Base-by-base conservation (phyloP, 169 alveolate species). In the Miamiensis avidus region DNA sequence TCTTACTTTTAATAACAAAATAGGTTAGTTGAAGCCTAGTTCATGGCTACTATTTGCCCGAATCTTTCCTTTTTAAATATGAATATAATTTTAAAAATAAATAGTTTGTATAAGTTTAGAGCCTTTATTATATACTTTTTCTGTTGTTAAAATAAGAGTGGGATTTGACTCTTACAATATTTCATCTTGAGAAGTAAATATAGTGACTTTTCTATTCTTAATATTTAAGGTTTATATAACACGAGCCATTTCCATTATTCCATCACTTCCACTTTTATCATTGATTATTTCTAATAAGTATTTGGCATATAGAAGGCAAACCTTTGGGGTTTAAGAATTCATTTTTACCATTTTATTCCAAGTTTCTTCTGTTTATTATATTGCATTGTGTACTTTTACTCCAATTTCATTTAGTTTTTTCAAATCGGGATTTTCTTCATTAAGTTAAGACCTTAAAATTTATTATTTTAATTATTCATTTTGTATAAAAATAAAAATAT, bases 361-460 rank as follows among this genome's bases (percentile, higher is more conserved):
- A 34, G 77, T 79, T 30, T 74, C n/a, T 29, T 88, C 94, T 4
- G 88, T 89, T 76, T 88, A 81, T 73, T 88, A 75, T 78, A 85
- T 88, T 31, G 90, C 27, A 29, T 75, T 34, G 69, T 91, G 82
- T 0, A 91, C 88, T 64, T 82, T 81, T 28, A 89, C 82, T 25
- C 92, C 94, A 49, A 88, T 79, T 73, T 85, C 89, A 77, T 91
- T 91, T 30, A 91, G 84, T 72, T 78, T 88, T 11, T 86, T 86
- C 33, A 91, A 88, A 81, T 91, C 94, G 29, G 92, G 94, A 25
- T 83, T 74, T 32, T 86, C 92, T 73, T 88, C 94, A 74, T 87
- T 49, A 6, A 91, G 69, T 64, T 85, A 82, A 49, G 86, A 81
- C 94, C n/a, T n/a, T n/a, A n/a, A n/a, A n/a, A n/a, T n/a, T n/a